These are phyloP conservation scores for Persicaria tinctoria DNA, from an alignment of 148 eudicot genomes.

Conservation along the genomic window DNA sequence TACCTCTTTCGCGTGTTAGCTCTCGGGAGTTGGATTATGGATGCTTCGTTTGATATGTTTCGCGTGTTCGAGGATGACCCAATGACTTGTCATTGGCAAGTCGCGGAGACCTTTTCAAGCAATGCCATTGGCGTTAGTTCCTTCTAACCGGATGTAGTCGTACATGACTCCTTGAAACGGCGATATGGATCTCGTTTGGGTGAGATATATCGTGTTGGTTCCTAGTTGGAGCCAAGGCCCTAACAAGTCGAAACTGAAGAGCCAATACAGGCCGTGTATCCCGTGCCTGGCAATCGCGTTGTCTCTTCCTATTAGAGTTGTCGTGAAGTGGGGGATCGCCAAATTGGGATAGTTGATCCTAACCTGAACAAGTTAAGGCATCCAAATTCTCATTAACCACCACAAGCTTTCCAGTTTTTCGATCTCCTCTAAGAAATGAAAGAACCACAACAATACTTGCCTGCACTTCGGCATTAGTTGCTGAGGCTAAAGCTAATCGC, in stretches of 20 bases:
- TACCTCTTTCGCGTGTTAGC: too few relatives aligned
- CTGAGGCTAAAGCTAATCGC: conserved; percentile 70
- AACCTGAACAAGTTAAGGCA: conserved; percentile 22
- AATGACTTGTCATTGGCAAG: too few relatives aligned
- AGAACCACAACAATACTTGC: conserved; percentile 21
- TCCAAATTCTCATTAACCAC: not conserved
- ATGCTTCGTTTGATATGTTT: too few relatives aligned
- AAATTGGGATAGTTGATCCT: conserved; percentile 33
- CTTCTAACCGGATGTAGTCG: conserved; percentile 58
- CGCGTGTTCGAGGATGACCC: too few relatives aligned
- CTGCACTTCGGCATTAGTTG: conserved; percentile 44
- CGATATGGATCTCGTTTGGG: conserved; percentile 27
- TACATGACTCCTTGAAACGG: conserved; percentile 56
- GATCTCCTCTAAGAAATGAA: not conserved
- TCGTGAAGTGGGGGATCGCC: conserved; percentile 29
- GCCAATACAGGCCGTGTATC: conserved; percentile 44
- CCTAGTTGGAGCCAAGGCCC: conserved; percentile 32
- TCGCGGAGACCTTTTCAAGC: too few relatives aligned
- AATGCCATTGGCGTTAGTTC: conserved; percentile 16
- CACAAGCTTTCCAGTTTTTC: not conserved
- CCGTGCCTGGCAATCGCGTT: conserved; percentile 68
- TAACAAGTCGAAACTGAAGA: conserved; percentile 30
- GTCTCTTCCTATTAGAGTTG: conserved; percentile 41
- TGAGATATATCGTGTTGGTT: conserved; percentile 36
- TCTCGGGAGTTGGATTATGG: too few relatives aligned